phyloP scores from a whole-genome alignment of 1,284 basidiomycete species.

The Rhodofomes roseus region DNA sequence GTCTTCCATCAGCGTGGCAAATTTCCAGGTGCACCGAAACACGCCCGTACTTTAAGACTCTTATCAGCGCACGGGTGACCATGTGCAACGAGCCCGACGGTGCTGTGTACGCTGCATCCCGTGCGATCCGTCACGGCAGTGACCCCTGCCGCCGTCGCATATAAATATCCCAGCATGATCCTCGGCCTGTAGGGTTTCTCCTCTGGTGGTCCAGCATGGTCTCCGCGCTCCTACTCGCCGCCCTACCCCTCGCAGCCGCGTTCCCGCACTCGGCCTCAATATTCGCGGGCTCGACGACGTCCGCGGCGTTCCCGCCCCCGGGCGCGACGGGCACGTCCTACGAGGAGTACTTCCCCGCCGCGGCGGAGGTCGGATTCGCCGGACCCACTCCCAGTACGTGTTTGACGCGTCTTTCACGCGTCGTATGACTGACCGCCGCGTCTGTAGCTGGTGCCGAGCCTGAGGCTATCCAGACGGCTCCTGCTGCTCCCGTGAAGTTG shows the following conservation, averaged over 20 bases:
- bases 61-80: neutral
- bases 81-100: neutral
- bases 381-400: constrained; percentile 29
- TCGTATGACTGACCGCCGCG: neutral
- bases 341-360: constrained; percentile 26
- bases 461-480: constrained; percentile 24
- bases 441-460: constrained; percentile 24
- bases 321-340: constrained; percentile 20
- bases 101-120: neutral
- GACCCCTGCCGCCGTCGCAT: neutral
- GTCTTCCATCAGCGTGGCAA: too few relatives aligned
- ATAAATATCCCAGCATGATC: neutral
- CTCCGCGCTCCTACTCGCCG: constrained; percentile 4
- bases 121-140: neutral
- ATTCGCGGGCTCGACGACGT: constrained; percentile 24
- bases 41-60: too few relatives aligned
- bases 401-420: neutral
- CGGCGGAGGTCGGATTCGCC: constrained; percentile 23
- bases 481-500: constrained; percentile 18
- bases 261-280: constrained; percentile 16
- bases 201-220: constrained; percentile 2
- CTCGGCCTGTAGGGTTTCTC: neutral
- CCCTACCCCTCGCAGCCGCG: constrained; percentile 7
- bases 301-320: constrained; percentile 26
- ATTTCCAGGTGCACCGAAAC: too few relatives aligned